These are phyloP conservation scores for Diddensiella caesifluorescens DNA, from an alignment of 805 yeast genomes.

Conservation along the genomic window DNA sequence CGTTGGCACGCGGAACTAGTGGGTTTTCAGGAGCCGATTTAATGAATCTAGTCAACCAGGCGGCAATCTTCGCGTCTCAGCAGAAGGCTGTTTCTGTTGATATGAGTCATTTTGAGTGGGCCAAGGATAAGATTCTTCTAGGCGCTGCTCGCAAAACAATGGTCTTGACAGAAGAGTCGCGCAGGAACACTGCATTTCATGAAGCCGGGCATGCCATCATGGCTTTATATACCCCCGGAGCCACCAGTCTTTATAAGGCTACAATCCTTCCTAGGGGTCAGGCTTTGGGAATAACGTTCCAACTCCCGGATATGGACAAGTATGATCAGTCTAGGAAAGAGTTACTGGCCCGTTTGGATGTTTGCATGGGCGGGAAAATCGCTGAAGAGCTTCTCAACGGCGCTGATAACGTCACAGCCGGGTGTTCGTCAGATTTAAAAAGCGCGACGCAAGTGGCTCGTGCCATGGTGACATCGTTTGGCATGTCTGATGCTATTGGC, in stretches of 20 bases:
- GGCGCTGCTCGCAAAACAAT: slow-evolving; percentile 97
- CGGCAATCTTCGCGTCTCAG: slow-evolving; percentile 95
- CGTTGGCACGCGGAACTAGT: slow-evolving; percentile 95
- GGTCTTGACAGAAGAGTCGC: slow-evolving; percentile 94
- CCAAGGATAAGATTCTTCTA: slow-evolving; percentile 94
- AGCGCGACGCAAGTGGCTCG: slow-evolving; percentile 90
- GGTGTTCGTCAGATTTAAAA: slow-evolving; percentile 87
- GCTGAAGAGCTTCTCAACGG: slow-evolving; percentile 95
- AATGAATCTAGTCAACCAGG: slow-evolving; percentile 93
- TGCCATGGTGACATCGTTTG: slow-evolving; percentile 94
- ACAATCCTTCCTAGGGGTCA: slow-evolving; percentile 95
- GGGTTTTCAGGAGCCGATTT: slow-evolving; percentile 98
- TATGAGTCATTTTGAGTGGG: slow-evolving; percentile 96
- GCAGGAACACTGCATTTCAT: slow-evolving; percentile 93
- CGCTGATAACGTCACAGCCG: slow-evolving; percentile 85
- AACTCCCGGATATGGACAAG: slow-evolving; percentile 97
- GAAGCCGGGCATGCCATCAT: slow-evolving; percentile 99
- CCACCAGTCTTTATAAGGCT: slow-evolving; percentile 93
- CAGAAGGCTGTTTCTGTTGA: slow-evolving; percentile 84
- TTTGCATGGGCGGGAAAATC: slow-evolving; percentile 98
- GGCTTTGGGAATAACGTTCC: slow-evolving; percentile 95
- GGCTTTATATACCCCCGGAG: slow-evolving; percentile 92
- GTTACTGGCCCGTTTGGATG: slow-evolving; percentile 87
- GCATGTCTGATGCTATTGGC: slow-evolving; percentile 92
- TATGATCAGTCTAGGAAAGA: slow-evolving; percentile 87